Base-by-base conservation (phyloP, 306 rosid genomes). In the Astragalus glycyphyllos region DNA sequence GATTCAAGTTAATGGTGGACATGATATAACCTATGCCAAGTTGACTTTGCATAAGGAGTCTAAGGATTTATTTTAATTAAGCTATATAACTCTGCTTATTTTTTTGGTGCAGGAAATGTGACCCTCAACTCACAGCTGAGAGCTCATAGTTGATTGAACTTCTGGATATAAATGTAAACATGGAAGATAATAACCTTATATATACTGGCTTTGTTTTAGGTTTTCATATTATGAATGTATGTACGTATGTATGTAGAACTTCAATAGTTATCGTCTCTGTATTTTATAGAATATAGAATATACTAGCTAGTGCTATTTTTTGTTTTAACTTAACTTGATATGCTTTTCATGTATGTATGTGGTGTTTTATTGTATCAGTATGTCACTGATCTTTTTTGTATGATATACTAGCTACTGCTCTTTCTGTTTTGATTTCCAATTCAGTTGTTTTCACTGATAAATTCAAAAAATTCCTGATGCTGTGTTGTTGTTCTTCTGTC, bases 21-120 rank as follows among this genome's bases (percentile, higher is more conserved):
- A n/a, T n/a, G n/a, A n/a, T n/a, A n/a, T n/a, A n/a, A n/a, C n/a
- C n/a, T n/a, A n/a, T n/a, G n/a, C n/a, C n/a, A n/a, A n/a, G n/a
- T n/a, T n/a, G n/a, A n/a, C n/a, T 20, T 20, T 20, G 23, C 56
- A 37, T 62, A 62, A 69, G 44, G 58, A 29, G 16, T 47, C 5
- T 32, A 54, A 9, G 9, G 17, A 61, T 65, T 14, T 41, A 4
- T 57, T 34, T 58, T 13, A 56, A 14, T 49, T 31, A 26, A 65
- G 63, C 53, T 65, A 40, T 56, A 47, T 49, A 69, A 57, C 50
- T 23, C 50, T 46, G 20, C 59, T 58, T 65, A 31, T 41, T 5
- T 17, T 48, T 76, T 45, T 80, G 73, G 11, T 72, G 81, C 89
- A 83, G 89, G 77, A 44, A 78, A 69, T 56, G 80, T 64, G 49